These are phyloP conservation scores for Dictyostelium firmibasis DNA, from an alignment of 78 protist species.

Conservation along the genomic window DNA sequence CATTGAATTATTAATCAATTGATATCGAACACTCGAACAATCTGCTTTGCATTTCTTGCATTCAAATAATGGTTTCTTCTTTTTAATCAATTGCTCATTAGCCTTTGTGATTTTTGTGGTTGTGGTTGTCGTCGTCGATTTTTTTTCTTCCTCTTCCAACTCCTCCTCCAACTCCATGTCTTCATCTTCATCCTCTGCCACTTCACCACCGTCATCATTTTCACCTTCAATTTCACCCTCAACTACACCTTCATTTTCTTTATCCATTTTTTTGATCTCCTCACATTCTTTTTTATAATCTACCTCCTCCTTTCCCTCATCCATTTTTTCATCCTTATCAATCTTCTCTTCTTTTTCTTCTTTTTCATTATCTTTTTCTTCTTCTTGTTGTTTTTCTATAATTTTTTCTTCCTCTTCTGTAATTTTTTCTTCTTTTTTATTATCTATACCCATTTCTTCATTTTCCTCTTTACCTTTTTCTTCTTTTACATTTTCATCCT, in stretches of 20 bases:
- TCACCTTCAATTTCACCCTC: background rate
- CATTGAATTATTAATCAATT: background rate
- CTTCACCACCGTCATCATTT: background rate
- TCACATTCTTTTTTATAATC: background rate
- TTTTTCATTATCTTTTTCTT: background rate
- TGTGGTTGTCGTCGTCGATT: background rate
- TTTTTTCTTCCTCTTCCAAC: background rate
- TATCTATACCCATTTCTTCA: background rate
- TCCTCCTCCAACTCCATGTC: background rate
- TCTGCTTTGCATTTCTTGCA: slow-evolving; percentile 35
- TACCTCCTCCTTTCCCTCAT: background rate
- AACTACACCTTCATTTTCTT: background rate
- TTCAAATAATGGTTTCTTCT: slow-evolving; percentile 7
- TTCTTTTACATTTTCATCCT: background rate
- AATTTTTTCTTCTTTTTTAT: background rate
- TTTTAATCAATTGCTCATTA: background rate
- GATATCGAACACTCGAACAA: slow-evolving; percentile 19
- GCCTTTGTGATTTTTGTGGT: background rate
- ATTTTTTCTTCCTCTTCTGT: background rate
- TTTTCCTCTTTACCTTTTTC: background rate
- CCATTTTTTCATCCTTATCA: background rate
- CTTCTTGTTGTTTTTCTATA: background rate
- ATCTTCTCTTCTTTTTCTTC: background rate
- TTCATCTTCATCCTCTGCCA: background rate
- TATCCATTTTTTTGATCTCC: background rate